phyloP scores from a whole-genome alignment of 1,284 basidiomycete species.

The Termitomyces sp. region DNA sequence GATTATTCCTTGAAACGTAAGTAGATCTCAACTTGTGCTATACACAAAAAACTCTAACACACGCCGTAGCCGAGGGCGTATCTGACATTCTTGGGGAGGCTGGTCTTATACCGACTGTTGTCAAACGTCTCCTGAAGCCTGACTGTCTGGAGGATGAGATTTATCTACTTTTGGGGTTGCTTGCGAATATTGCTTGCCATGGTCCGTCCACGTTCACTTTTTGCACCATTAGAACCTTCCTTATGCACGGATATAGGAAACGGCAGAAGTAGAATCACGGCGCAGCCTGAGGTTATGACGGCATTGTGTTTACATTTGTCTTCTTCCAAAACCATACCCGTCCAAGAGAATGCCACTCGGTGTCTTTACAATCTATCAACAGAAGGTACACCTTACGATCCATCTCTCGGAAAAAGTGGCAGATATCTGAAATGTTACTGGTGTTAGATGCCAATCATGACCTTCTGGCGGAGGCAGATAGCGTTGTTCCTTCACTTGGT shows the following conservation, averaged over 20 bases:
- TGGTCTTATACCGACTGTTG: conserved; percentile 5
- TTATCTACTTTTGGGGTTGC: conserved; percentile 12
- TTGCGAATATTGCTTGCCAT: conserved; percentile 17
- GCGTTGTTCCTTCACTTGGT: conserved; percentile 9
- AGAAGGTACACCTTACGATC: conserved; percentile 3
- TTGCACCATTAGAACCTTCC: neutral
- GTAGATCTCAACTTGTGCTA: neutral
- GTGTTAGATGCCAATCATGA: conserved; percentile 12
- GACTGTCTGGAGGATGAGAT: conserved; percentile 12
- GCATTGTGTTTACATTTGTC: conserved; percentile 6
- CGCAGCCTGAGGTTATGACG: conserved; percentile 7
- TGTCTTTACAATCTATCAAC: conserved; percentile 18
- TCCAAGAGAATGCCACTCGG: conserved; percentile 14
- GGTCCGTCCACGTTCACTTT: conserved; percentile 4
- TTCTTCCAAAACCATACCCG: neutral
- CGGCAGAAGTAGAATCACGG: conserved; percentile 6
- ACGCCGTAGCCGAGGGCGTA: conserved; percentile 10
- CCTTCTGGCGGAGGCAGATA: conserved; percentile 4
- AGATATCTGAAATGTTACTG: neutral
- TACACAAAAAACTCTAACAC: neutral
- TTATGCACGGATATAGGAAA: conserved; percentile 5
- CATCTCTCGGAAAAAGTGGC: neutral
- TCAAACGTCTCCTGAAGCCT: conserved; percentile 5
- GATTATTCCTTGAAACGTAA: conserved; percentile 15
- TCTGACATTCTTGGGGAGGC: conserved; percentile 11